A percentile compares a stretch with the other conserved stretches of the same genome.
These are phyloP conservation scores for Dactylis glomerata DNA, from an alignment of 176 grass and related monocot genomes.

Conservation along the genomic window DNA sequence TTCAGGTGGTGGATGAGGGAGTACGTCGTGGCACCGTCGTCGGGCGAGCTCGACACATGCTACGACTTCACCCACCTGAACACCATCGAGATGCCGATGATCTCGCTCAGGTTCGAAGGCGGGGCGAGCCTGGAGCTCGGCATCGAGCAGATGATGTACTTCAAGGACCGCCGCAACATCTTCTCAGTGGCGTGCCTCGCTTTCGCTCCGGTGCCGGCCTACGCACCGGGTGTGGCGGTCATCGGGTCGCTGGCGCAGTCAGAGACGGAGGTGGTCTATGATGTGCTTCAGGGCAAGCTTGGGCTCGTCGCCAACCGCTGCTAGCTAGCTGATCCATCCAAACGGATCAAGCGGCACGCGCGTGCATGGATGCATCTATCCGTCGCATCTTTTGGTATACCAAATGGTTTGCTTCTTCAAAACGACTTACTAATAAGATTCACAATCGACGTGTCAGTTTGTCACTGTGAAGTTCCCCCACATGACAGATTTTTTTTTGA, in stretches of 20 bases:
- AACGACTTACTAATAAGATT: no score
- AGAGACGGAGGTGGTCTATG: conserved; percentile 28
- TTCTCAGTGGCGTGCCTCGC: conserved; percentile 37
- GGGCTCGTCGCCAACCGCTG: conserved; percentile 18
- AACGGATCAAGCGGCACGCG: no score
- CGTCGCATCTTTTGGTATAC: no score
- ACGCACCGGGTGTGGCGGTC: background rate
- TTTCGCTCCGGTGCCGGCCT: background rate
- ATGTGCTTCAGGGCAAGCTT: background rate
- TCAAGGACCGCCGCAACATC: background rate
- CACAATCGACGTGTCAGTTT: no score
- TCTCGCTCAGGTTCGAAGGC: background rate
- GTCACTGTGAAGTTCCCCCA: no score
- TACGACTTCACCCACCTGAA: conserved; percentile 26
- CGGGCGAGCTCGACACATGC: conserved; percentile 20
- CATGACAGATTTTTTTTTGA: no score
- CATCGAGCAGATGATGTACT: background rate
- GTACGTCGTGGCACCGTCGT: background rate
- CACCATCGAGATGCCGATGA: background rate
- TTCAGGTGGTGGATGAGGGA: background rate
- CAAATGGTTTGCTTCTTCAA: no score
- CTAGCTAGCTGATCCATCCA: background rate
- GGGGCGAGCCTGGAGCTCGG: background rate
- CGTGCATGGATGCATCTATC: no score
- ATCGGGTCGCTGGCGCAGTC: conserved; percentile 2